Base-by-base conservation (phyloP, 2,329 filamentous ascomycete species). In the Phyllosticta citribraziliensis region DNA sequence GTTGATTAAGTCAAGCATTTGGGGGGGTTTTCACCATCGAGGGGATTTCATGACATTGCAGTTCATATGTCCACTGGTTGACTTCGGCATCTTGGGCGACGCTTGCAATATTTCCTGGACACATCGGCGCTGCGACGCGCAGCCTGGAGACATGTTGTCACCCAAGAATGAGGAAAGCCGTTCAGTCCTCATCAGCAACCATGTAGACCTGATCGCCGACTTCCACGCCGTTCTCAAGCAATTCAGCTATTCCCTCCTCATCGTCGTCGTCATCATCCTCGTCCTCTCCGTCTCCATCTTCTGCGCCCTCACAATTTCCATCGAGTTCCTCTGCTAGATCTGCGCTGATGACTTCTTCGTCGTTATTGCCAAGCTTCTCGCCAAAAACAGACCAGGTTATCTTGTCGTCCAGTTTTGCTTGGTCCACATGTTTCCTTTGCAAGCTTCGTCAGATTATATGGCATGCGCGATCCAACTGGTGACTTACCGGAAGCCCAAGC, bases 1-100 rank as follows among this genome's bases (percentile, higher is more conserved):
- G 66, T 66, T 19, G 66, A 58, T 20, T 58, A 58, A 47, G 17
- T 58, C 33, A 8, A 4, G 27, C 27, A 1, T 30, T 8, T 10
- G 3, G 6, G 6, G 6, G 6, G 6, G 2, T 30, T 27, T 1
- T 30, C 5, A 30, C 6, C 8, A 8, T 10, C 5, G 5, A 30
- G 27, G 9, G 9, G 1, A 30, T 30, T 30, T 30, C 27, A 8
- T 30, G 5, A 10, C 6, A 30, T 4, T 10, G 1, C 6, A 30
- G 27, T 30, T 30, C 2, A 22, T 22, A 22, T 22, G 22, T 22
- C 27, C 5, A 30, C 12, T 20, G 12, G 47, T n/a, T 51, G 1
- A 20, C 47, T 51, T 14, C 5, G 5, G 27, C 5, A 8, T 30
- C 5, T 22, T 22, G 2, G 22, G 22, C 3, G 22, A 22, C 22